Evolutionary conservation across 495 filamentous ascomycete genomes (phyloP).

Genomic region (Annulohypoxylon moriforme): DNA sequence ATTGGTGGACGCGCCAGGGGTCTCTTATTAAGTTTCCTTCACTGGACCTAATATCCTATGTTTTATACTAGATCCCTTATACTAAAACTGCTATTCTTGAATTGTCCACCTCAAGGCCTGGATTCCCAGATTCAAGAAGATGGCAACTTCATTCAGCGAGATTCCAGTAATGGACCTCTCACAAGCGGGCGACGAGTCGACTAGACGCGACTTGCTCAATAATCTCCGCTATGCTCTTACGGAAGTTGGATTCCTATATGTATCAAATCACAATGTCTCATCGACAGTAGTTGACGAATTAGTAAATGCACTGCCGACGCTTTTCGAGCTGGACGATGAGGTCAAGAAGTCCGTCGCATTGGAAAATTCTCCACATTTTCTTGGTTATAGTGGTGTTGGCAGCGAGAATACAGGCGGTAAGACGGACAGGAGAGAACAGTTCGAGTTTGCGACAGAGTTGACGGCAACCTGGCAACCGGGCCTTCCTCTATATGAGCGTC

Average conservation of each 20-base stretch:
- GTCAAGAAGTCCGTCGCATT: constrained; percentile 58
- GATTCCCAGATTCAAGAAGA: constrained; percentile 9
- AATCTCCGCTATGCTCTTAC: constrained; percentile 60
- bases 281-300: constrained; percentile 51
- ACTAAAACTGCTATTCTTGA: constrained; percentile 5
- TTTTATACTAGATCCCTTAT: constrained; percentile 16
- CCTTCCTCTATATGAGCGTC: constrained; percentile 57
- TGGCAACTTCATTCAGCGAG: constrained; percentile 49
- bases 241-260: constrained; percentile 64
- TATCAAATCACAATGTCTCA: constrained; percentile 62
- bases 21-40: constrained; percentile 16
- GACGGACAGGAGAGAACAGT: constrained; percentile 64
- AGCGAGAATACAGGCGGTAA: constrained; percentile 63
- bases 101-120: background rate
- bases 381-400: constrained; percentile 64
- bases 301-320: constrained; percentile 52
- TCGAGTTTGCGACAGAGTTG: constrained; percentile 66
- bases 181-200: constrained; percentile 43
- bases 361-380: constrained; percentile 64
- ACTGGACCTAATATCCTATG: constrained; percentile 3
- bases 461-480: constrained; percentile 51
- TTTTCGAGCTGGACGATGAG: constrained; percentile 56
- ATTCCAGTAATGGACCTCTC: constrained; percentile 63
- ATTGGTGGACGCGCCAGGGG: constrained; percentile 5
- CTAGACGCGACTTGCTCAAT: constrained; percentile 46